phyloP scores from a whole-genome alignment of 768 basidiomycete species.

The Mycena venus region DNA sequence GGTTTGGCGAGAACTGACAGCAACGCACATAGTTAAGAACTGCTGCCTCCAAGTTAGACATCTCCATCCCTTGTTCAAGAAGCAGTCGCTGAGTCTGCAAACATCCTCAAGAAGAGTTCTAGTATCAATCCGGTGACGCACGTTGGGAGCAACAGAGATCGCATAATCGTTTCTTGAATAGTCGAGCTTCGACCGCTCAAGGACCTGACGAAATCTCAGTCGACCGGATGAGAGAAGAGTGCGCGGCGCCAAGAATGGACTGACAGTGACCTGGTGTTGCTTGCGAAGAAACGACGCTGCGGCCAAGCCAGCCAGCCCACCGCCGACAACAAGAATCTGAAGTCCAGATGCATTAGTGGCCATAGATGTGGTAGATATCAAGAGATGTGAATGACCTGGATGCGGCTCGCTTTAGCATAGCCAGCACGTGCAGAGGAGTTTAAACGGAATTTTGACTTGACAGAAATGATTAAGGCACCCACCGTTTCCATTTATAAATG shows the following conservation, averaged over 20 bases:
- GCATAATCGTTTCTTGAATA: conserved; percentile 34
- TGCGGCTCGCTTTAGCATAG: no score
- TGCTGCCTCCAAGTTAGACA: conserved; percentile 18
- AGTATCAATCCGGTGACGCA: not conserved
- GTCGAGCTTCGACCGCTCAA: conserved; percentile 29
- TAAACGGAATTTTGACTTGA: no score
- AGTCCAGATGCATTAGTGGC: not conserved
- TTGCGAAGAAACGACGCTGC: conserved; percentile 28
- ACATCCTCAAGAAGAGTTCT: not conserved
- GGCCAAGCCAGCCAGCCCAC: conserved; percentile 26
- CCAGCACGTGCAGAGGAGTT: no score
- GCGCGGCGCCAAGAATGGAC: not conserved
- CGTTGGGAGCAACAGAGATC: conserved; percentile 30
- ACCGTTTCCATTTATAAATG: no score
- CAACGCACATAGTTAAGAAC: conserved; percentile 23
- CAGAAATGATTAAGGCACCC: no score
- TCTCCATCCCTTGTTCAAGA: conserved; percentile 25
- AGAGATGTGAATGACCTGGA: no score
- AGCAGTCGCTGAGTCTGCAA: conserved; percentile 25
- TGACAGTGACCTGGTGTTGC: conserved; percentile 27
- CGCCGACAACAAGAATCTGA: conserved; percentile 27
- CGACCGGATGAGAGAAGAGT: no score
- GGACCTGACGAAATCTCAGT: no score
- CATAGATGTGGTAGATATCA: no score
- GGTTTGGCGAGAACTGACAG: not conserved